phyloP scores from a whole-genome alignment of 2,329 filamentous ascomycete genomes.

The Claviceps capensis region DNA sequence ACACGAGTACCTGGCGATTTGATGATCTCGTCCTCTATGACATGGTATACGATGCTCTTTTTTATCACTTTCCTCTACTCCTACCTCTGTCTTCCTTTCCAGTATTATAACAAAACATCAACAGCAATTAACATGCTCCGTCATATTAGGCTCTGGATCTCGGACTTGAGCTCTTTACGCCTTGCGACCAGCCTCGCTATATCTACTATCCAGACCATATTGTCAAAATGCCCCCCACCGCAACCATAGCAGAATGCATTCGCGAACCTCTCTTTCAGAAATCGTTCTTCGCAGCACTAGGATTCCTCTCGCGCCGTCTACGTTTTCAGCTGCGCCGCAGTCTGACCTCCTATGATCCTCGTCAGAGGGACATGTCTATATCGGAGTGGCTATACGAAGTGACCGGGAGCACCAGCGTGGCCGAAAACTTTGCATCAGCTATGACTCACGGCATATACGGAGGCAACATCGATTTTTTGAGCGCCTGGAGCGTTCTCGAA shows the following conservation, averaged over 20 bases:
- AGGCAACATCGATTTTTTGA: slow-evolving; percentile 72
- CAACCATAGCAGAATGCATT: slow-evolving; percentile 13
- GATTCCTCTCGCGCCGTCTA: slow-evolving; percentile 13
- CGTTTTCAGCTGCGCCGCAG: slow-evolving; percentile 6
- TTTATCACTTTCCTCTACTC: neutral
- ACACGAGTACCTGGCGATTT: slow-evolving; percentile 26
- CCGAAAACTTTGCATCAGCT: slow-evolving; percentile 64
- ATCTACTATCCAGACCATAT: slow-evolving; percentile 77
- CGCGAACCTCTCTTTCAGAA: slow-evolving; percentile 21
- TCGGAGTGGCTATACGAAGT: slow-evolving; percentile 22
- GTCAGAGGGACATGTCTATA: slow-evolving; percentile 20
- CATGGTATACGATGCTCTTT: slow-evolving; percentile 41
- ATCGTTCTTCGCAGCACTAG: slow-evolving; percentile 15
- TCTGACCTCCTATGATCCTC: neutral
- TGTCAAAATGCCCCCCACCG: slow-evolving; percentile 19
- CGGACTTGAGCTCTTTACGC: slow-evolving; percentile 33
- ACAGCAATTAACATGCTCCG: neutral
- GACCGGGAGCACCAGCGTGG: slow-evolving; percentile 25
- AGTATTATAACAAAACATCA: neutral
- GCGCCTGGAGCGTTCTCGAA: slow-evolving; percentile 45
- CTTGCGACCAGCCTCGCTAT: slow-evolving; percentile 43
- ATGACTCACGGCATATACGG: slow-evolving; percentile 82
- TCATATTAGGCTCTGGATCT: slow-evolving; percentile 19
- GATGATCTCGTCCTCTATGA: slow-evolving; percentile 56
- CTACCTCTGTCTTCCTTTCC: too few relatives aligned